Base-by-base conservation (phyloP, 1,139 yeast genomes). In the Lodderomyces parapsilosis region DNA sequence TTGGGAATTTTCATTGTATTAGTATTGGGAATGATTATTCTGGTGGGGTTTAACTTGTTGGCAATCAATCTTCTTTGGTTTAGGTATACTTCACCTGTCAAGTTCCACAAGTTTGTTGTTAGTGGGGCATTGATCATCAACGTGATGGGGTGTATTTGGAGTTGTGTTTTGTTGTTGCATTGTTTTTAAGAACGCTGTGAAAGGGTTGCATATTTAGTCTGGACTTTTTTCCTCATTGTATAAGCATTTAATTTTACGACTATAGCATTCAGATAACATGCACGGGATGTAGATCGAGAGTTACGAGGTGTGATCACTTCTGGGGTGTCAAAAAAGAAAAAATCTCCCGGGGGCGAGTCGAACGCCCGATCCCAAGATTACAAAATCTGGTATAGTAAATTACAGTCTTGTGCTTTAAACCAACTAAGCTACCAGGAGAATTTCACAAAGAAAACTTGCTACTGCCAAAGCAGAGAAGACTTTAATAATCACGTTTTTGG, bases 281-380 rank as follows among this genome's bases (percentile, higher is more conserved):
- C n/a, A 3, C 17, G 18, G 17, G 18, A 13, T 28, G 31, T 28
- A 28, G 17, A 28, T 28, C 17, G 31, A 14, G 15, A 4, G 9
- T 28, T 5, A 14, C 3, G 15, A 14, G 31, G 31, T 5, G n/a
- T n/a, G n/a, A n/a, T n/a, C n/a, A n/a, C n/a, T n/a, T n/a, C n/a
- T n/a, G 31, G 10, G 9, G 17, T 30, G 30, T 11, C 40, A 44
- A 43, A 47, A 46, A 59, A 79, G 71, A 66, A 62, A 56, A 64
- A 62, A 51, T 81, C 86, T 81, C 86, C 81, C 76, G 85, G 82
- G 86, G 83, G 86, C 76, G 86, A 81, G 79, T 81, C 86, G 87
- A 81, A 81, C 87, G 76, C 86, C 83, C 86, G 87, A 80, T 80
- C 85, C 80, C 83, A 79, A 80, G 86, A 81, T 81, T 57, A 69